These are phyloP conservation scores for Areca catechu DNA, from an alignment of 176 grass and related monocot species.

Conservation along the genomic window DNA sequence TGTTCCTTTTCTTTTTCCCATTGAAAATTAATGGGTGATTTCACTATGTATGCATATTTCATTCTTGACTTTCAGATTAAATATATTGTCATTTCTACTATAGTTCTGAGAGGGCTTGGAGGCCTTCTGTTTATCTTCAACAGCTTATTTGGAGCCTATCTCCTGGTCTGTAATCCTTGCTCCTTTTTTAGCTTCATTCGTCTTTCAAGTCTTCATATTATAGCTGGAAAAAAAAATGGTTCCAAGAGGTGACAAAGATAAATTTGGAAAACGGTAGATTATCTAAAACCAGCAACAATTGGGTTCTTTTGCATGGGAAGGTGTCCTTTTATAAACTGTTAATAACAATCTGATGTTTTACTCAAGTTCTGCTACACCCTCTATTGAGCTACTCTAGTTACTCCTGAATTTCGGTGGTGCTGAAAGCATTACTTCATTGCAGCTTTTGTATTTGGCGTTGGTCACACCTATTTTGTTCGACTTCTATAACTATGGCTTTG, in stretches of 20 bases:
- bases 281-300: no score
- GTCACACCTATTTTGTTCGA: constrained; percentile 28
- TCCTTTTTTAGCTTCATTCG: no score
- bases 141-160: constrained; percentile 13
- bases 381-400: no score
- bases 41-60: background rate
- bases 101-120: constrained; percentile 13
- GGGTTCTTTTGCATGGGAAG: no score
- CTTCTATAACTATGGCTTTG: constrained; percentile 33
- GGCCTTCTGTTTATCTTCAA: constrained; percentile 11
- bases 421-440: background rate
- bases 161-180: constrained; percentile 1
- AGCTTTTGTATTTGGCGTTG: constrained; percentile 29
- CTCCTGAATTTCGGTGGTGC: no score
- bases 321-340: no score
- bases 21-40: background rate
- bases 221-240: no score
- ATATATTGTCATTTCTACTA: background rate
- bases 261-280: no score
- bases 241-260: no score
- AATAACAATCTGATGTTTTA: no score
- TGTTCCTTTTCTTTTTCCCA: background rate
- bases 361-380: no score
- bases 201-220: no score
- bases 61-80: constrained; percentile 4